phyloP scores from a whole-genome alignment of 495 filamentous ascomycete genomes.

The Podospora didyma region DNA sequence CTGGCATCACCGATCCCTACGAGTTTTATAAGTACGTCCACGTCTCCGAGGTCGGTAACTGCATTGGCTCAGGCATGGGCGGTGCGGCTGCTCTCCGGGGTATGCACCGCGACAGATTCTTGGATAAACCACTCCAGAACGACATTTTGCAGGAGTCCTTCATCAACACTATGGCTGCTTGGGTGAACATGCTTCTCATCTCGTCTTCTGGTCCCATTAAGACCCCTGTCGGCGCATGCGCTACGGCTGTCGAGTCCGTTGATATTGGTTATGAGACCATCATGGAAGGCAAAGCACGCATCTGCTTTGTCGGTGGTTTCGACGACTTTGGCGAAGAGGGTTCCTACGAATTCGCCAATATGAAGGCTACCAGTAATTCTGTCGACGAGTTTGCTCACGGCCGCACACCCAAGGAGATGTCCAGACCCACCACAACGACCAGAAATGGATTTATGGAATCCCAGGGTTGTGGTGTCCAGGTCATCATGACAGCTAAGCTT shows the following conservation, averaged over 20 bases:
- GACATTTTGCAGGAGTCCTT: slow-evolving; percentile 99
- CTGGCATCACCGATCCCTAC: slow-evolving; percentile 98
- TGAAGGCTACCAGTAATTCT: slow-evolving; percentile 98
- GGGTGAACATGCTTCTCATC: slow-evolving; percentile 98
- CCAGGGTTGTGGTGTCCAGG: slow-evolving; percentile 94
- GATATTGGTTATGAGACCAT: slow-evolving; percentile 98
- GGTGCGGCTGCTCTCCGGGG: slow-evolving; percentile 86
- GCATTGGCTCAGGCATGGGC: slow-evolving; percentile 95
- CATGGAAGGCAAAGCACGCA: slow-evolving; percentile 90
- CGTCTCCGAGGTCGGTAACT: slow-evolving; percentile 96
- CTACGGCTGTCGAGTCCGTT: slow-evolving; percentile 93
- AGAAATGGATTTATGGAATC: slow-evolving; percentile 99
- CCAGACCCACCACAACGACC: slow-evolving; percentile 91
- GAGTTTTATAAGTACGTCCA: slow-evolving; percentile 99
- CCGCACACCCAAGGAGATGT: slow-evolving; percentile 96
- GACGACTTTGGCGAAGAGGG: slow-evolving; percentile 99
- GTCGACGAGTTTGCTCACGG: slow-evolving; percentile 94
- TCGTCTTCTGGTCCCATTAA: slow-evolving; percentile 98
- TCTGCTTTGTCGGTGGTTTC: slow-evolving; percentile 97
- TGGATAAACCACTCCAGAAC: slow-evolving; percentile 97
- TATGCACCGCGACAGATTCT: slow-evolving; percentile 97
- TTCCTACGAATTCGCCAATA: slow-evolving; percentile 99
- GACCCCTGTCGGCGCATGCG: slow-evolving; percentile 96
- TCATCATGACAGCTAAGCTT: slow-evolving; percentile 96
- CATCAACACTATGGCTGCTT: slow-evolving; percentile 99